Evolutionary conservation across 1,284 basidiomycete species (phyloP).

Genomic region (Rhizoctonia solani): DNA sequence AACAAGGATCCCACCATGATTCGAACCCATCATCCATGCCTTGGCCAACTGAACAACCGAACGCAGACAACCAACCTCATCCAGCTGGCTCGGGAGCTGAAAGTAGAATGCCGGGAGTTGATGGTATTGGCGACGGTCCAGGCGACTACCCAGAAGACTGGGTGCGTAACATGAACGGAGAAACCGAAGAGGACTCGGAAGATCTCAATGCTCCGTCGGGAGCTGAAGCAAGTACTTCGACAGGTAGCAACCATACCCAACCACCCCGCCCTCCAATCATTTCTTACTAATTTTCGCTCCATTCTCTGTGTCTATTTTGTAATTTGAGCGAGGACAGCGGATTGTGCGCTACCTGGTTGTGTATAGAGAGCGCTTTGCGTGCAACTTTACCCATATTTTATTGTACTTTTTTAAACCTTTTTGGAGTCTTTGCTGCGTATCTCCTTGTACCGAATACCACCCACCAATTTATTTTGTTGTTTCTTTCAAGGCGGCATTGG

Average conservation of each 20-base stretch:
- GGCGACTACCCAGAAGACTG: conserved; percentile 22
- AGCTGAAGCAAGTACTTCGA: not conserved
- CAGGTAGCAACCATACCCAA: not conserved
- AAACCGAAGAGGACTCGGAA: not conserved
- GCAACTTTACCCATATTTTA: no score
- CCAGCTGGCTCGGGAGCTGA: not conserved
- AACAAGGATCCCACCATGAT: not conserved
- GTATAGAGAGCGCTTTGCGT: no score
- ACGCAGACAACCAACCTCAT: not conserved
- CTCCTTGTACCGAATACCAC: no score
- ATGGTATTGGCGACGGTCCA: not conserved
- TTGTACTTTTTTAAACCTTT: no score
- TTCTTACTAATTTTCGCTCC: conserved; percentile 4
- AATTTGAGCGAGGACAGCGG: no score
- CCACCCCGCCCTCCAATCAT: not conserved
- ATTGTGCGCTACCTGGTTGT: no score
- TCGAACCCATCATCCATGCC: not conserved
- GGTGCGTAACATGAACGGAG: conserved; percentile 24
- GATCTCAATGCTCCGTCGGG: not conserved
- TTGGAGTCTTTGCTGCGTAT: no score
- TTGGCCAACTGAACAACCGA: not conserved
- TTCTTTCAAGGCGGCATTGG: no score
- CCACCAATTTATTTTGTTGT: no score
- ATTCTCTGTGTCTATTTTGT: no score
- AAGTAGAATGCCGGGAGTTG: not conserved